Base-by-base conservation (phyloP, 768 basidiomycete genomes). In the Leccinellum rugosiceps region DNA sequence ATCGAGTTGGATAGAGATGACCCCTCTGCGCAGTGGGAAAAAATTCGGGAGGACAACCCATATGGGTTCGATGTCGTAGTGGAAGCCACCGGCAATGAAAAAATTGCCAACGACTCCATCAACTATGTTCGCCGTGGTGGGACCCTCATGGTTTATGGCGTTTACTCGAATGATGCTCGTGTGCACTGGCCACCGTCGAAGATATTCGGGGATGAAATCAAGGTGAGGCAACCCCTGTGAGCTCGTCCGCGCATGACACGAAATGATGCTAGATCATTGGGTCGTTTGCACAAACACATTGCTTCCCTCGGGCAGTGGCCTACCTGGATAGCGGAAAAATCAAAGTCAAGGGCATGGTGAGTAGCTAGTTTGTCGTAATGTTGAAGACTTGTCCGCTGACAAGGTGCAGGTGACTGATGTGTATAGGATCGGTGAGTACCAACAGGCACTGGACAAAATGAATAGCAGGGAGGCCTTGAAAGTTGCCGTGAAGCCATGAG, bases 171-270 rank as follows among this genome's bases (percentile, higher is more conserved):
- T 70, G 83, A 85, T 59, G 90, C 90, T 1, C 78, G 80, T 21
- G 90, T 95, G 2, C 84, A 87, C 64, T 95, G 92, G 92, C 83
- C 91, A 1, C 93, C 92, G 4, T 83, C 85, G 51, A 92, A 90
- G 78, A 90, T 92, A 55, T 84, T 87, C 70, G 75, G 77, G 8
- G 85, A 90, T 65, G 88, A 90, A 68, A 89, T 90, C 61, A 77
- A 72, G 61, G 83, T 84, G 52, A 6, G 68, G 38, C 8, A 10
- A 11, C 9, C 26, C 23, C 19, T 5, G n/a, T 26, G 38, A 35
- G n/a, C 2, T 41, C 17, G 43, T 50, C 32, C 19, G 10, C 41
- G 17, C 5, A 9, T 53, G n/a, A 53, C 30, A 46, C 43, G 55
- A 25, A 14, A 28, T 47, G 52, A 46, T 15, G 47, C 54, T 7